phyloP scores from a whole-genome alignment of 352 stramenopile genomes.

The Globisporangium nunn region DNA sequence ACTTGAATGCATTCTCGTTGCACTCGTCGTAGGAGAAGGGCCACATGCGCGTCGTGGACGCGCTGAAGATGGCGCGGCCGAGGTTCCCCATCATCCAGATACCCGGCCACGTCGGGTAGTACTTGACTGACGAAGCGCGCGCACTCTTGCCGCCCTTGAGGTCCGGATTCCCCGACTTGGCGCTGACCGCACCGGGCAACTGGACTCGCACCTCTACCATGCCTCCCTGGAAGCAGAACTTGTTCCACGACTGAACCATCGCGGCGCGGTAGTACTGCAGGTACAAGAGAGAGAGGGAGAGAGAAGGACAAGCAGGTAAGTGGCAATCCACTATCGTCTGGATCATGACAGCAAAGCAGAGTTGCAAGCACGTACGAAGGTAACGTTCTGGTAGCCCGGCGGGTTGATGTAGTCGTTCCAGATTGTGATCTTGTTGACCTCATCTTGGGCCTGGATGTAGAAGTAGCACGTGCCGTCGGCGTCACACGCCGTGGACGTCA shows the following conservation, averaged over 20 bases:
- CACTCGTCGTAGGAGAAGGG: slow-evolving; percentile 94
- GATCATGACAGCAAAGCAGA: no score
- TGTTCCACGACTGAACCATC: slow-evolving; percentile 93
- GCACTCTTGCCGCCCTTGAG: not conserved
- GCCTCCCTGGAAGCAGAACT: slow-evolving; percentile 93
- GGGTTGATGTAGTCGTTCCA: slow-evolving; percentile 63
- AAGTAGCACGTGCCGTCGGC: slow-evolving; percentile 48
- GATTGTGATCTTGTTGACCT: slow-evolving; percentile 41
- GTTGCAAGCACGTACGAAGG: slow-evolving; percentile 25
- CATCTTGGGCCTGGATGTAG: slow-evolving; percentile 44
- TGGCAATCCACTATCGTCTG: no score
- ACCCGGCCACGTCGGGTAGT: slow-evolving; percentile 88
- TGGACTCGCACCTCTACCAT: slow-evolving; percentile 84
- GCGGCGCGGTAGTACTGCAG: slow-evolving; percentile 37
- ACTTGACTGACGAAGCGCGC: no score
- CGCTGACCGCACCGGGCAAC: no score
- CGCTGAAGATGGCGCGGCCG: slow-evolving; percentile 93
- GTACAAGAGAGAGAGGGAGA: slow-evolving; percentile 31
- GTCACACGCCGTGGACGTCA: slow-evolving; percentile 56
- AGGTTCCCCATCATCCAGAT: slow-evolving; percentile 96
- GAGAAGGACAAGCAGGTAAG: no score
- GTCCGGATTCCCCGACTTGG: slow-evolving; percentile 44
- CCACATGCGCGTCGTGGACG: slow-evolving; percentile 93
- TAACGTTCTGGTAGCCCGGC: slow-evolving; percentile 42
- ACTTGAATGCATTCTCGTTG: no score